A percentile compares a stretch with the other conserved stretches of the same genome.
phyloP scores from a whole-genome alignment of 139 green algal species.

The Coccomyxa sp. region DNA sequence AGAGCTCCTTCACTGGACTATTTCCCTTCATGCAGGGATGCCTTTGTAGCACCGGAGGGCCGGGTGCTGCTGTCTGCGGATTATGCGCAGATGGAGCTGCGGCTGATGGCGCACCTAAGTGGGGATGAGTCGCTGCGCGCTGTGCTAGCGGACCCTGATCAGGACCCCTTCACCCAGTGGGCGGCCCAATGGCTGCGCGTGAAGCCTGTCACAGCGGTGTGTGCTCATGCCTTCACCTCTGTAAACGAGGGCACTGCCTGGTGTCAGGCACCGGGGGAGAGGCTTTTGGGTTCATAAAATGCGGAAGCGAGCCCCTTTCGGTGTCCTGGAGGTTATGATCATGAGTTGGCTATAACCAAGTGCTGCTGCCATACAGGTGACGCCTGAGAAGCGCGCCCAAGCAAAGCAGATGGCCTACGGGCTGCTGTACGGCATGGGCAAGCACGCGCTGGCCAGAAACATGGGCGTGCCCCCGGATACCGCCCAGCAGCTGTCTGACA shows the following conservation, averaged over 20 bases:
- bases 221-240: too few relatives aligned
- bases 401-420: constrained; percentile 76
- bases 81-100: constrained; percentile 86
- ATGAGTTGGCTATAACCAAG: too few relatives aligned
- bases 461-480: constrained; percentile 1
- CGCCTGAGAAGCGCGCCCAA: constrained; percentile 34
- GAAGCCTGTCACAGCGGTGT: too few relatives aligned
- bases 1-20: too few relatives aligned
- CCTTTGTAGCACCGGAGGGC: constrained; percentile 33
- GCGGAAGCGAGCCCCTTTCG: too few relatives aligned
- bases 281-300: too few relatives aligned
- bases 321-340: too few relatives aligned
- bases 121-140: constrained; percentile 50
- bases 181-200: constrained; percentile 55
- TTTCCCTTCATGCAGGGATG: constrained; percentile 14
- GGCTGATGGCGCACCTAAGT: constrained; percentile 87
- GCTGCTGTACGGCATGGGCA: constrained; percentile 76
- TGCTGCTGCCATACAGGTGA: too few relatives aligned
- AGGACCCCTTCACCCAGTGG: constrained; percentile 77
- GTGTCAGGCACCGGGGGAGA: too few relatives aligned
- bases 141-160: constrained; percentile 35
- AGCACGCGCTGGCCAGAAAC: constrained; percentile 1
- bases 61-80: constrained; percentile 57
- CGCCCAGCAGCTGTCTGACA: constrained; percentile 11
- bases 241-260: too few relatives aligned